Evolutionary conservation across 208 protist species (phyloP).

Genomic region (Lotmaria passim): DNA sequence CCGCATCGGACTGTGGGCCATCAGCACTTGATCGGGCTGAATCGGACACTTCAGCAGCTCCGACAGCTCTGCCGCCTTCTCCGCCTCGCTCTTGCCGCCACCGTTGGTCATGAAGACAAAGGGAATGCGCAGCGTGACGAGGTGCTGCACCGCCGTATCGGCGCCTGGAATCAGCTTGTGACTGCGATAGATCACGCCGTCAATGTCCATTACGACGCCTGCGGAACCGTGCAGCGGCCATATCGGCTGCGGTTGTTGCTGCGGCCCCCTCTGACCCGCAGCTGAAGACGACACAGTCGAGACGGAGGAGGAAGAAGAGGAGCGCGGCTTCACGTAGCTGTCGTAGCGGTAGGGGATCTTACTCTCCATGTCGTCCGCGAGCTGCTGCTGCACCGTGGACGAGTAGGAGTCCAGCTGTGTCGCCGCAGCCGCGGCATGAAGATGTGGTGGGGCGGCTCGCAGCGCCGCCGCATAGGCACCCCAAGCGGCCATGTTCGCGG

Average conservation of each 20-base stretch:
- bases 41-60: conserved; percentile 62
- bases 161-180: conserved; percentile 71
- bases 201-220: conserved; percentile 85
- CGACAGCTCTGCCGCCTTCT: conserved; percentile 78
- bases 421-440: not conserved
- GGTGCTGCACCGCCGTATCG: conserved; percentile 65
- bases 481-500: conserved; percentile 75
- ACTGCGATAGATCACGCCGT: conserved; percentile 80
- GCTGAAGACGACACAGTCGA: conserved; percentile 2
- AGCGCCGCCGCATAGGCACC: conserved; percentile 69
- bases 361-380: conserved; percentile 58
- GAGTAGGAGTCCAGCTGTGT: conserved; percentile 42
- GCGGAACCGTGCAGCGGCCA: conserved; percentile 85
- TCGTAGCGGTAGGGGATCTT: conserved; percentile 84
- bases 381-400: conserved; percentile 37
- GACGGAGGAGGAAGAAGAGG: not conserved
- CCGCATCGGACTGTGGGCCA: conserved; percentile 85
- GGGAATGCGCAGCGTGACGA: conserved; percentile 72
- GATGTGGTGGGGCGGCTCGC: not conserved
- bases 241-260: conserved; percentile 7
- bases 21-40: conserved; percentile 58
- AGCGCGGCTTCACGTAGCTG: conserved; percentile 33
- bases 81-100: conserved; percentile 59
- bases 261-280: too few relatives aligned
- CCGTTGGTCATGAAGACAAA: conserved; percentile 91